These are phyloP conservation scores for Cyberlindnera japonica DNA, from an alignment of 805 yeast species.

Conservation along the genomic window DNA sequence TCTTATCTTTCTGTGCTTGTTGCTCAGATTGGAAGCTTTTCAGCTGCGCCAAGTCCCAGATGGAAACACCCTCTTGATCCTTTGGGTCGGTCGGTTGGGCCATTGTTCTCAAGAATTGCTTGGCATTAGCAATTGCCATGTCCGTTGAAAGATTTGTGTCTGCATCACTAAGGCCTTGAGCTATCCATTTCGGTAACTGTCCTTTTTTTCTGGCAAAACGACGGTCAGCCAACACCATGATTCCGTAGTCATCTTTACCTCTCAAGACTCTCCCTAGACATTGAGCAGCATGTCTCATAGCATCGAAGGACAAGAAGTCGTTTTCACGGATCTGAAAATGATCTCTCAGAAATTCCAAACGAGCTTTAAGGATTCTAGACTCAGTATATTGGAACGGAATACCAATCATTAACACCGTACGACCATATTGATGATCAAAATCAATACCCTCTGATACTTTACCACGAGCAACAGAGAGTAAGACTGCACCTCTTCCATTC, in stretches of 20 bases:
- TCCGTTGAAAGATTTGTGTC: constrained; percentile 92
- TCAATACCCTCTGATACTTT: constrained; percentile 98
- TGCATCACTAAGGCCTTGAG: constrained; percentile 87
- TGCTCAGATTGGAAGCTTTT: constrained; percentile 54
- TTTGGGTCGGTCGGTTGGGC: constrained; percentile 91
- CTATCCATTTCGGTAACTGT: constrained; percentile 96
- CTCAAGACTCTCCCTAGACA: constrained; percentile 95
- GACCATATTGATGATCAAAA: constrained; percentile 97
- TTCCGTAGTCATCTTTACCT: constrained; percentile 98
- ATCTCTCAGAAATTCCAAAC: constrained; percentile 89
- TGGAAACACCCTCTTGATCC: constrained; percentile 92
- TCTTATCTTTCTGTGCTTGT: constrained; percentile 18
- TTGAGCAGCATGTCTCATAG: constrained; percentile 99
- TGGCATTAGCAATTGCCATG: constrained; percentile 94
- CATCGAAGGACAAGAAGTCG: constrained; percentile 95
- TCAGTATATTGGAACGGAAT: constrained; percentile 99
- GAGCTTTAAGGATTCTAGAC: constrained; percentile 90
- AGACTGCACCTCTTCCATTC: constrained; percentile 96
- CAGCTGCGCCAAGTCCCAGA: constrained; percentile 80
- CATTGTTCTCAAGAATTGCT: constrained; percentile 84
- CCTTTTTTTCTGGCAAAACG: constrained; percentile 81
- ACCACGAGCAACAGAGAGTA: constrained; percentile 97
- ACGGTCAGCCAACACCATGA: constrained; percentile 96
- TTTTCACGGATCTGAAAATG: constrained; percentile 90
- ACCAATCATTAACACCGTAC: constrained; percentile 97